Evolutionary conservation across 148 eudicot genomes (phyloP).

Genomic region (Arbutus unedo): DNA sequence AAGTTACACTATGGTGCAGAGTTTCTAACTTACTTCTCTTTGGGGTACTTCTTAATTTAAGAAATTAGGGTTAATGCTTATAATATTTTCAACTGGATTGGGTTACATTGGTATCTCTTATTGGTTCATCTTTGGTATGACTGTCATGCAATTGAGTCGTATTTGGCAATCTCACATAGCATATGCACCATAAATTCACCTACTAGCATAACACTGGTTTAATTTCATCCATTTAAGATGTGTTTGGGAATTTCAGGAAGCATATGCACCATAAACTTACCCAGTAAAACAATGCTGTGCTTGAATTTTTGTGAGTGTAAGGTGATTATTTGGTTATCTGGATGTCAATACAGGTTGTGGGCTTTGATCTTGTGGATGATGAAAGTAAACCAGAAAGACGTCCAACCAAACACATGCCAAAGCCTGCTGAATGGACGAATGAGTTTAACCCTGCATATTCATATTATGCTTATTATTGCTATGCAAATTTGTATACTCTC

Average conservation of each 20-base stretch:
- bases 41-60: neutral
- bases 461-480: conserved; percentile 72
- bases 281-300: neutral
- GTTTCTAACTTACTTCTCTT: neutral
- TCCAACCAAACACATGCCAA: conserved; percentile 87
- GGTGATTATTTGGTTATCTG: conserved; percentile 9
- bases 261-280: neutral
- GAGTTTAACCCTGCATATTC: conserved; percentile 79
- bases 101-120: neutral
- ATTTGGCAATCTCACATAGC: neutral
- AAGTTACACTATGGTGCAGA: neutral
- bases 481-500: conserved; percentile 70
- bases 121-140: neutral
- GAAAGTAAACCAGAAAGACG: conserved; percentile 91
- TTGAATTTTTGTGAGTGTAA: conserved; percentile 12
- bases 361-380: conserved; percentile 77
- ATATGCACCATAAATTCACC: neutral
- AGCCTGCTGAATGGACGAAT: conserved; percentile 76
- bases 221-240: neutral
- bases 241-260: neutral
- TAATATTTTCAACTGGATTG: neutral
- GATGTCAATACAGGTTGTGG: conserved; percentile 53
- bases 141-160: conserved; percentile 8
- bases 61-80: neutral
- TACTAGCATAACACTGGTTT: neutral